Evolutionary conservation across 2,329 filamentous ascomycete species (phyloP), one percentile per base, ranked within the genome.

Genomic region (Penicillium digitatum): DNA sequence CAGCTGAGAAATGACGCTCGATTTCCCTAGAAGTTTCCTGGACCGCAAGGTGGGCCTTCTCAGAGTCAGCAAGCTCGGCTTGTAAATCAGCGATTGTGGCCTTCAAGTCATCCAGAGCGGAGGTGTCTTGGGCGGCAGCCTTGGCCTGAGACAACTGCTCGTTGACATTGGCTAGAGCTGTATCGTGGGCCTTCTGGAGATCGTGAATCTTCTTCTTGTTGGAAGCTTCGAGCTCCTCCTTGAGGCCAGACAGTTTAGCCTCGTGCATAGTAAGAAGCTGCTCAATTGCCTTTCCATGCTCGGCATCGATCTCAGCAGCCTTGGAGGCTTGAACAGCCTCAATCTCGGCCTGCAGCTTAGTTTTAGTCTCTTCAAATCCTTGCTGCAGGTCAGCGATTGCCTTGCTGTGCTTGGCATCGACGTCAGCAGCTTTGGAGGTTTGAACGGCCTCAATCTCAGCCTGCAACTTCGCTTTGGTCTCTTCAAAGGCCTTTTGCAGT

Each of bases 11-110:
- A 34, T 69, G 70, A 18, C 69, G 68, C 42, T 65, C 55, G 6
- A 63, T 57, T 3, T 64, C 63, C 11, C 40, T 58, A 7, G 61
- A 58, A 54, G 58, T 22, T 47, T 77, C 77, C 62, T 80, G 77
- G 12, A 66, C 64, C 10, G 75, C 69, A 45, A 71, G 63, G 34
- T 70, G 68, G 37, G 68, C 69, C 43, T 73, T 70, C 34, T 79
- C 79, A 44, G 81, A 79, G 60, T 82, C 78, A 66, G 83, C 80
- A 56, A 87, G 74, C 70, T 87, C 84, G 65, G 85, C 82, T 65
- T 90, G 84, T 59, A 90, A 78, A 43, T 78, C 78, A 7, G 68
- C 68, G 62, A 76, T 71, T 32, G 72, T 69, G 18, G 74, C 70
- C 63, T 77, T 76, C 43, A 76, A 57, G 11, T 57, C 54, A 52